These are phyloP conservation scores for Pinguiococcus pyrenoidosus DNA, from an alignment of 108 stramenopile species.

Conservation along the genomic window DNA sequence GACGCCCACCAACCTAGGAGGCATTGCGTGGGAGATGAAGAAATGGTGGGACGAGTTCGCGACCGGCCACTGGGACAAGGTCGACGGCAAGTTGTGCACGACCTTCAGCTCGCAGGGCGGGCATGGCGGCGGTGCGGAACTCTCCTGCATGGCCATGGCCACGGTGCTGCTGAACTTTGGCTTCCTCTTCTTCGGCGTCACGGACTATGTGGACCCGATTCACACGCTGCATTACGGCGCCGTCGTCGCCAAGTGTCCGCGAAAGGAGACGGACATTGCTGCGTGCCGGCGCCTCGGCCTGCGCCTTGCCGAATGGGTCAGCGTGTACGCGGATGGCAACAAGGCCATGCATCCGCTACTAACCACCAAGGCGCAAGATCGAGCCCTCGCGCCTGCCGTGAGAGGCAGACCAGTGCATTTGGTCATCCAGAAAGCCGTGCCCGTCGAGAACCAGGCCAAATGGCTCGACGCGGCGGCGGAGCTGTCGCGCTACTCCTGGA, in stretches of 20 bases:
- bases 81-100: slow-evolving; percentile 10
- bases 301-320: slow-evolving; percentile 14
- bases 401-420: too few relatives aligned
- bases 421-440: too few relatives aligned
- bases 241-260: slow-evolving; percentile 15
- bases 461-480: too few relatives aligned
- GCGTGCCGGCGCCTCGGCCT: slow-evolving; percentile 14
- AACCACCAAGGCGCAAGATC: background rate
- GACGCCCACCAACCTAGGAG: slow-evolving; percentile 18
- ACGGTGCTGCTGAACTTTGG: slow-evolving; percentile 21
- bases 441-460: too few relatives aligned
- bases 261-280: background rate
- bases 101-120: slow-evolving; percentile 15
- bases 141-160: slow-evolving; percentile 11
- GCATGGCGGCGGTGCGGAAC: slow-evolving; percentile 10
- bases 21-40: slow-evolving; percentile 16
- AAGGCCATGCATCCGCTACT: slow-evolving; percentile 8
- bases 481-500: too few relatives aligned
- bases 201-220: slow-evolving; percentile 11
- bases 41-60: slow-evolving; percentile 21
- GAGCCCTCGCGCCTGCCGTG: background rate
- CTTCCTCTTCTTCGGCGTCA: slow-evolving; percentile 9
- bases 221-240: slow-evolving; percentile 13
- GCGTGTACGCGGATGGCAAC: slow-evolving; percentile 3
- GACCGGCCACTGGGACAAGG: slow-evolving; percentile 6